Conservation (phyloP, 176 grass and related monocot genomes). For the Bonia amplexicaulis region DNA sequence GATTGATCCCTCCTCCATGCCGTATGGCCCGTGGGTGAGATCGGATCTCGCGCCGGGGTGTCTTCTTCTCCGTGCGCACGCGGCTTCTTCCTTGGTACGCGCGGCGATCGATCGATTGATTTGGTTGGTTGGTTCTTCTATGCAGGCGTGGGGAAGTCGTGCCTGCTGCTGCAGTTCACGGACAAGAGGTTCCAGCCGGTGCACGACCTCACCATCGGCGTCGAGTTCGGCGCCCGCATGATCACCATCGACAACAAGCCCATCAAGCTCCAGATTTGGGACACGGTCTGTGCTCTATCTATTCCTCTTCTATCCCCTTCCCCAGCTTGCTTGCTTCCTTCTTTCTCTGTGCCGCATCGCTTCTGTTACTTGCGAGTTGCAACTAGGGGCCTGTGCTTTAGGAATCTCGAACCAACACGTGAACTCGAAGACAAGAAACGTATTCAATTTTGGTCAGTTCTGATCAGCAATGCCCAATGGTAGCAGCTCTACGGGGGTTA, state of each 20-base stretch:
- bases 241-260: conserved; percentile 76
- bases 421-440: neutral
- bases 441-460: neutral
- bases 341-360: neutral
- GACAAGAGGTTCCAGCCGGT: conserved; percentile 87
- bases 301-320: neutral
- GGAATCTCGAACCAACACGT: neutral
- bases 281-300: conserved; percentile 38
- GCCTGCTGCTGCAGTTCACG: conserved; percentile 79
- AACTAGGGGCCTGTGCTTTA: neutral
- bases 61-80: neutral
- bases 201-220: conserved; percentile 80
- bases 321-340: neutral
- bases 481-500: neutral
- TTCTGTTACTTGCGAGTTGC: neutral
- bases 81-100: neutral
- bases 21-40: neutral
- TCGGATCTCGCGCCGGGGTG: conserved; percentile 24
- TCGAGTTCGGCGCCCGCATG: conserved; percentile 79
- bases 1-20: neutral
- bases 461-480: neutral
- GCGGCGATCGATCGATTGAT: neutral
- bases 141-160: conserved; percentile 81
- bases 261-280: conserved; percentile 91
- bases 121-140: neutral